Evolutionary conservation across 306 rosid species (phyloP), one percentile per base, ranked within the genome.

Genomic region (Ochetophila trinervis): DNA sequence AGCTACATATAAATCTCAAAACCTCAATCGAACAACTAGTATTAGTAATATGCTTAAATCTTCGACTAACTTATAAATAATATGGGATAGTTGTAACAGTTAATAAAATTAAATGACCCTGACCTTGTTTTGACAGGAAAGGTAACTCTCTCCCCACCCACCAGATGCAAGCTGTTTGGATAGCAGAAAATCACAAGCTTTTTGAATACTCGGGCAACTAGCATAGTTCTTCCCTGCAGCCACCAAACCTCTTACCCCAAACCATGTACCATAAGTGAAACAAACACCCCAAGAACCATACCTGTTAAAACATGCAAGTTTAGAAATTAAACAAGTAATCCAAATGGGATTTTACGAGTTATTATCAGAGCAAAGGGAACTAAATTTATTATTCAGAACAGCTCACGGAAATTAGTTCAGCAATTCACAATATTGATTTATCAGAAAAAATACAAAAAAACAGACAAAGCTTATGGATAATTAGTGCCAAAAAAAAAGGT

Each of bases 281-380:
- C 97, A 90, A 80, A 90, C 84, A 23, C 80, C 97, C 97, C 97
- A 90, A 17, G 92, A 85, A 63, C 97, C 97, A 79, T 90, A 88
- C 95, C 97, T 90, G 79, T 67, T 57, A 40, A 36, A 82, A 77
- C 69, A 74, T 73, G 45, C 69, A 74, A 75, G 45, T 79, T 67
- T 56, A 65, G 57, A 76, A 57, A 53, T 75, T 56, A 74, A 73
- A 63, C 62, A 63, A 67, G 50, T 22, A 17, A 62, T 60, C 47
- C 58, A 55, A 64, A 35, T 23, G 64, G 47, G 21, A 67, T 72
- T 55, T 42, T 18, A 36, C n/a, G 18, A 21, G 8, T 35, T 35
- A 12, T 65, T 60, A 17, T 66, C 53, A 56, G 48, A 72, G 65
- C 23, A 6, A 52, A 20, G 15, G 53, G 34, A 62, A 20, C 54